Evolutionary conservation across 208 protist genomes (phyloP), one percentile per base, ranked within the genome.

Genomic region (Balamuthia mandrillaris): DNA sequence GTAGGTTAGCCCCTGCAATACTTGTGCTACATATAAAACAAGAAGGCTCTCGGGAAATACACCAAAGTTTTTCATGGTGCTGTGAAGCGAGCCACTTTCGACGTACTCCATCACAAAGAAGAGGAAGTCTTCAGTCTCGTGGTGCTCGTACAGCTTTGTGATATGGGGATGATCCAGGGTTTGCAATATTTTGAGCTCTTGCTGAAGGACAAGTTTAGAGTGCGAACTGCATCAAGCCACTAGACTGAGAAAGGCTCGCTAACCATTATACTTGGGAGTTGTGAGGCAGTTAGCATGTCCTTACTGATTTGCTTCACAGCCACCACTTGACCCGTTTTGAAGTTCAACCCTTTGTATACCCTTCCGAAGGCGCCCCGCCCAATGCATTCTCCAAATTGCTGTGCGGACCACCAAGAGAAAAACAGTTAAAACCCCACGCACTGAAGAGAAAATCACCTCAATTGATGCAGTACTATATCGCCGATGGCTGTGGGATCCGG

Each of bases 31-130:
- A 86, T 97, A 97, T 7, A 61, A 84, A 18, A 75, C 68, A 24
- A 95, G 87, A 2, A 97, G 84, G 52, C 63, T 72, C 87, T 97
- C 96, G 35, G 93, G 93, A 45, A 97, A 91, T 21, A 88, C 41
- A 31, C 94, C 95, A 91, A 95, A 95, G 74, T 94, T 93, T 84
- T 96, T 95, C 29, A 95, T 81, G 21, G 96, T 88, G 29, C 86
- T 82, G 35, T 92, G 70, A 16, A 97, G 89, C 35, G 95, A 96
- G 10, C 95, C 95, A 51, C 94, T 95, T 66, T 97, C 94, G 14
- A 94, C 66, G 65, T 84, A 96, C 88, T 82, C 75, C 58, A 68
- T 82, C 33, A 82, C 58, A n/a, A 66, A 82, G 54, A 68, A 68
- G 37, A 82, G 75, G 75, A 66, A 66, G 41, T 82, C 58, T 21